These are phyloP conservation scores for Aspergillus sp. DNA, from an alignment of 2,329 filamentous ascomycete species.

Conservation along the genomic window DNA sequence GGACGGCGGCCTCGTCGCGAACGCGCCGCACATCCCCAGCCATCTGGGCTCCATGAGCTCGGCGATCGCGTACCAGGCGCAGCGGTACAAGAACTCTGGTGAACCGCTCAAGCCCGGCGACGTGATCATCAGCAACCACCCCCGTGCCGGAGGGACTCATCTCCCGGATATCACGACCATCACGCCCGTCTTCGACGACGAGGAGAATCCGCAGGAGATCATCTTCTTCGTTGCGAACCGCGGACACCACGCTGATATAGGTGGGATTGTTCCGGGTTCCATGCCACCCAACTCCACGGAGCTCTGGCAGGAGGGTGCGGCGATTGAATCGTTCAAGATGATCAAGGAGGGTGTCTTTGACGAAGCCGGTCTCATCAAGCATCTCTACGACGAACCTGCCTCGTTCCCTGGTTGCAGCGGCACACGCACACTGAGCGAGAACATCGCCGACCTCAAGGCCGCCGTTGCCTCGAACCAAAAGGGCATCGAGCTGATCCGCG, in stretches of 20 bases:
- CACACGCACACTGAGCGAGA: constrained; percentile 78
- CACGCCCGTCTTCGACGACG: constrained; percentile 73
- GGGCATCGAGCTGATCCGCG: constrained; percentile 76
- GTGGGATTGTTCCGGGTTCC: constrained; percentile 78
- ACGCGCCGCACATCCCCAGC: constrained; percentile 76
- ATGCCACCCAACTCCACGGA: constrained; percentile 69
- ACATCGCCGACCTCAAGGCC: constrained; percentile 83
- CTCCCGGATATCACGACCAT: constrained; percentile 80
- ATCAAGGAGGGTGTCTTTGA: constrained; percentile 78
- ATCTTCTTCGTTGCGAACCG: constrained; percentile 82
- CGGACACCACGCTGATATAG: constrained; percentile 83
- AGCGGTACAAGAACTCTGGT: constrained; percentile 73
- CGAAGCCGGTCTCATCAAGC: constrained; percentile 72
- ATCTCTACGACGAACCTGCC: constrained; percentile 74
- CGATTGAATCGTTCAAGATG: constrained; percentile 60
- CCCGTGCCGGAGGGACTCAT: constrained; percentile 82
- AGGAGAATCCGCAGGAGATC: constrained; percentile 64
- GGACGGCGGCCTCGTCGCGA: constrained; percentile 70
- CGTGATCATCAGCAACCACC: constrained; percentile 82
- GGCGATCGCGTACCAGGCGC: constrained; percentile 72
- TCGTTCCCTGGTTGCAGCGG: constrained; percentile 76
- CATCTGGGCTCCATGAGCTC: constrained; percentile 87
- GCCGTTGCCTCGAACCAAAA: constrained; percentile 87
- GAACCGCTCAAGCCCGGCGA: constrained; percentile 74
- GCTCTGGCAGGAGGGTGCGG: constrained; percentile 54